Percentiles rank a stretch among this genome's conserved stretches.
phyloP scores from a whole-genome alignment of 2,329 filamentous ascomycete genomes.

The Beauveria caledonica region DNA sequence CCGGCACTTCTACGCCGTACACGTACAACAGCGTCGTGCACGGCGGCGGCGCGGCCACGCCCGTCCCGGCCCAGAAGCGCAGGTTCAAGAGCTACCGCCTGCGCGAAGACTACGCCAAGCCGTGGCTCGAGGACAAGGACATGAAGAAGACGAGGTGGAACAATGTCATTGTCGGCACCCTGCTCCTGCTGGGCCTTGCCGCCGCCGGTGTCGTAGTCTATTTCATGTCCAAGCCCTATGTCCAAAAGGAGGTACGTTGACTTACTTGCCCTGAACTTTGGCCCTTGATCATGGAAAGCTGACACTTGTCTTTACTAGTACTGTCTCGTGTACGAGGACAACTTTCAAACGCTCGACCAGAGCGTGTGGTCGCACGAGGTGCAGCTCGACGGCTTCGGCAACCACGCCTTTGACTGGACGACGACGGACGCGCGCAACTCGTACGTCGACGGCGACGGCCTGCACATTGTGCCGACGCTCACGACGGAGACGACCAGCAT shows the following conservation, averaged over 20 bases:
- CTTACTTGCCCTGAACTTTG: too few species aligned
- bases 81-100: conserved; percentile 28
- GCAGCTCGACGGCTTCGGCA: conserved; percentile 35
- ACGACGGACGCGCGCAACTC: conserved; percentile 39
- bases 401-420: conserved; percentile 47
- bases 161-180: conserved; percentile 25
- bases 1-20: conserved; percentile 1
- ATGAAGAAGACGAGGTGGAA: conserved; percentile 27
- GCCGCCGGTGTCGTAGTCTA: conserved; percentile 27
- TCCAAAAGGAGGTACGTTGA: conserved; percentile 16
- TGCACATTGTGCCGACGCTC: conserved; percentile 47
- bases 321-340: conserved; percentile 42
- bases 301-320: conserved; percentile 30
- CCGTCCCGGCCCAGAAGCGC: neutral
- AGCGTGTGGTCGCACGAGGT: conserved; percentile 42
- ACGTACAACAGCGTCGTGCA: conserved; percentile 5
- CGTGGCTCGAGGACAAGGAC: conserved; percentile 28
- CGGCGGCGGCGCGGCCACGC: neutral
- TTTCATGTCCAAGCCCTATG: conserved; percentile 21
- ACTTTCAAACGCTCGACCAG: conserved; percentile 37
- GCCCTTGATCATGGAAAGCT: too few species aligned
- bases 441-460: conserved; percentile 38
- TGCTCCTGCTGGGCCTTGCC: conserved; percentile 25
- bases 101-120: conserved; percentile 28
- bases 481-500: conserved; percentile 34